phyloP scores from a whole-genome alignment of 805 yeast genomes.

The Saccharomyces jurei region DNA sequence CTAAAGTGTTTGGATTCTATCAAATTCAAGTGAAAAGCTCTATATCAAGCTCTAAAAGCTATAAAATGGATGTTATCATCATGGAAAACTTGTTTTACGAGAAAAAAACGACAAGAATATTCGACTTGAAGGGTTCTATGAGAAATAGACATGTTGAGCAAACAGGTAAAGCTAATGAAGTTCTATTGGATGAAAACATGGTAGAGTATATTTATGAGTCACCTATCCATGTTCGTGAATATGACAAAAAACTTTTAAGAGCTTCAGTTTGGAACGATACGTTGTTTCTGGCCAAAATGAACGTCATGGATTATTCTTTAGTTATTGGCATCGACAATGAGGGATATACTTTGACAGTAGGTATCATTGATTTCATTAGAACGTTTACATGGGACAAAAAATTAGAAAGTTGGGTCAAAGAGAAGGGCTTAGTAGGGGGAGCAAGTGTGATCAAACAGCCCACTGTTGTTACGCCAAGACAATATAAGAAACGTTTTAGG shows the following conservation, averaged over 20 bases:
- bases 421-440: slow-evolving; percentile 72
- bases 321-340: slow-evolving; percentile 83
- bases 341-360: slow-evolving; percentile 70
- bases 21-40: slow-evolving; percentile 84
- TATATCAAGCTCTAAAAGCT: slow-evolving; percentile 55
- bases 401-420: slow-evolving; percentile 97
- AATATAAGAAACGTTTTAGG: slow-evolving; percentile 85
- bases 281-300: slow-evolving; percentile 87
- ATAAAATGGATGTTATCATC: slow-evolving; percentile 82
- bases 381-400: slow-evolving; percentile 99
- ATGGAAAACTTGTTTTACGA: slow-evolving; percentile 94
- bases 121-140: slow-evolving; percentile 97
- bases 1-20: slow-evolving; percentile 91
- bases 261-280: slow-evolving; percentile 96
- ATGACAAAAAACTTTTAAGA: slow-evolving; percentile 74
- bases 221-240: slow-evolving; percentile 88
- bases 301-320: slow-evolving; percentile 95
- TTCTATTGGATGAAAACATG: slow-evolving; percentile 92
- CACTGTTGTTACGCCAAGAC: slow-evolving; percentile 94
- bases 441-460: slow-evolving; percentile 81
- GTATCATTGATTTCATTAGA: slow-evolving; percentile 87
- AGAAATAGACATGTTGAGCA: slow-evolving; percentile 93
- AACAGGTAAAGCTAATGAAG: slow-evolving; percentile 93
- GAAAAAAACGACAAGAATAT: slow-evolving; percentile 71
- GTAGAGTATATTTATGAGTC: slow-evolving; percentile 94